Base-by-base conservation (phyloP, 352 stramenopile genomes). In the Phytophthora foliorum region DNA sequence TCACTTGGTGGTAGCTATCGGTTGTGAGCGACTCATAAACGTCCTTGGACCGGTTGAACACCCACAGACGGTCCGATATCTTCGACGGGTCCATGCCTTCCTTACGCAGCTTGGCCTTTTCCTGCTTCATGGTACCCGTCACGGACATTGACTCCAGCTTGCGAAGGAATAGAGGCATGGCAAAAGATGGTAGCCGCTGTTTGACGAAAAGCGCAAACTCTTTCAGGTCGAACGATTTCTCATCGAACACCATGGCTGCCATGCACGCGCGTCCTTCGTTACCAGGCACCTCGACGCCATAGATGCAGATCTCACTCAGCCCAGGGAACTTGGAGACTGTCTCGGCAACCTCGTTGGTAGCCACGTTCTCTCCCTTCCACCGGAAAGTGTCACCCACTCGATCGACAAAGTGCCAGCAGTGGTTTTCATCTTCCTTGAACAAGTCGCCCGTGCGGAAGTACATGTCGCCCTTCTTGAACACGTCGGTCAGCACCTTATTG, bases 321-420 rank as follows among this genome's bases (percentile, higher is more conserved):
- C 84, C 86, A 1, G 84, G 77, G 57, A 95, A 97, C 56, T 84
- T 75, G 29, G 82, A 85, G 21, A 98, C 71, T 3, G 86, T 86
- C 44, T 95, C 79, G 0, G 84, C 78, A 9, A 98, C 91, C 68
- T 98, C 91, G 51, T 89, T 96, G 2, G 93, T 98, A 39, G 89
- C 86, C 16, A 98, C 90, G 58, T 98, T 98, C 60, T 98, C 93
- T 22, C 94, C 94, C 54, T 98, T 98, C 91, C 93, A 98, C 16
- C 94, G 86, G 67, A 97, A 98, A 17, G 93, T 98, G 63, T 98
- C 94, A 22, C 94, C 94, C 16, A 98, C 85, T 17, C 94, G 88
- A 57, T 98, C 94, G 5, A 96, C 75, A 54, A 97, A 98, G 69
- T 96, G 94, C 79, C 91, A 95, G 69, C 83, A 92, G 5, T 82